Evolutionary conservation across 495 filamentous ascomycete genomes (phyloP), one percentile per base, ranked within the genome.

Genomic region (Immersiella caudata): DNA sequence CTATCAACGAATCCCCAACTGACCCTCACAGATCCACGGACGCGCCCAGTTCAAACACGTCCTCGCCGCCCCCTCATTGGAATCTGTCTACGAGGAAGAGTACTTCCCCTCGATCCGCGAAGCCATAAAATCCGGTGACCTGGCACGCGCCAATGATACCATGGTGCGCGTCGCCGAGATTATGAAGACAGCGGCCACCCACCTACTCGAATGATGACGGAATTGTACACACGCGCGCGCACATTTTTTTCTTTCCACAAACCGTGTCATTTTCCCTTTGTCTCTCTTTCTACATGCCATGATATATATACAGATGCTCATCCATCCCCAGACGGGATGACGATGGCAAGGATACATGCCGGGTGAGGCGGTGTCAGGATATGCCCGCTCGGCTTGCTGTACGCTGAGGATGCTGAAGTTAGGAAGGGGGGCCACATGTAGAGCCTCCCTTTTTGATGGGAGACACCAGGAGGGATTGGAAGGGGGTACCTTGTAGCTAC

Each of bases 11-110:
- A 58, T 64, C 52, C 58, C 54, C 1, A 52, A 12, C 40, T 46
- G 11, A 46, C 40, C 40, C 25, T n/a, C 35, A 36, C 67, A 95
- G 91, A 82, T 97, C 27, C 93, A 93, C 33, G 91, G 92, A 73
- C 88, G 95, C 67, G 91, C 91, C 25, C 96, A 97, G 80, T 99
- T 93, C 83, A 97, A 95, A 75, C 96, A 99, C 79, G 86, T 97
- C 71, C 70, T 99, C 60, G 95, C 92, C 71, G 93, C 89, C 0
- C 95, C 95, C 16, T 86, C 93, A 74, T 79, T 86, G 6, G 94
- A 93, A 91, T 88, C 88, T 57, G 88, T 88, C 60, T 88, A 91
- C 75, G 88, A 93, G 59, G 85, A 87, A 55, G 85, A 89, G 0
- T 89, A 87, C 68, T 98, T 98, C 79, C 95, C 95, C 8, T 88